Conservation (phyloP, 2,329 filamentous ascomycete species). For the Botrytis porri region DNA sequence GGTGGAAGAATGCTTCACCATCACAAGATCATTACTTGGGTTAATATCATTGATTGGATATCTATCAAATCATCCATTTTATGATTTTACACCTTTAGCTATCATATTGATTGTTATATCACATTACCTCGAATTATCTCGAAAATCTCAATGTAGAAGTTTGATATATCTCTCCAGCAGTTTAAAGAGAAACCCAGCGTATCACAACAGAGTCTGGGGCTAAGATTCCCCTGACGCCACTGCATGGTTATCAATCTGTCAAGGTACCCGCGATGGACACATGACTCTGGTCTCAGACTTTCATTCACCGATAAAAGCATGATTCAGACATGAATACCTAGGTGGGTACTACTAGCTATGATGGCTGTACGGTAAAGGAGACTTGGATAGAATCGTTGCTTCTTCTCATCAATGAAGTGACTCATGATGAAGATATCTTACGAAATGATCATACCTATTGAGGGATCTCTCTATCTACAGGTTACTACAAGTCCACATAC, state of each 20-base stretch:
- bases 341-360: background rate
- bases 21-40: background rate
- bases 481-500: no score
- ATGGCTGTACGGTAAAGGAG: background rate
- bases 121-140: background rate
- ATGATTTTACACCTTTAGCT: no score
- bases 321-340: background rate
- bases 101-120: background rate
- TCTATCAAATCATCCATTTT: background rate
- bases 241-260: conserved; percentile 3
- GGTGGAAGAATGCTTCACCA: background rate
- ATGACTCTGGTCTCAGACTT: conserved; percentile 9
- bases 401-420: background rate
- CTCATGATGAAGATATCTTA: background rate
- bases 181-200: background rate
- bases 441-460: background rate
- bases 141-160: background rate
- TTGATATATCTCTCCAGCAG: background rate
- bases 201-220: background rate
- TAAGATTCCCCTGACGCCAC: conserved; percentile 7
- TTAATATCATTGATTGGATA: background rate
- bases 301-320: background rate
- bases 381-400: background rate
- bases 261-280: conserved; percentile 9
- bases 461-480: background rate